Percentiles rank a stretch among this genome's conserved stretches.
phyloP scores from a whole-genome alignment of 164 flowering plant genomes.

The Buxus sempervirens region DNA sequence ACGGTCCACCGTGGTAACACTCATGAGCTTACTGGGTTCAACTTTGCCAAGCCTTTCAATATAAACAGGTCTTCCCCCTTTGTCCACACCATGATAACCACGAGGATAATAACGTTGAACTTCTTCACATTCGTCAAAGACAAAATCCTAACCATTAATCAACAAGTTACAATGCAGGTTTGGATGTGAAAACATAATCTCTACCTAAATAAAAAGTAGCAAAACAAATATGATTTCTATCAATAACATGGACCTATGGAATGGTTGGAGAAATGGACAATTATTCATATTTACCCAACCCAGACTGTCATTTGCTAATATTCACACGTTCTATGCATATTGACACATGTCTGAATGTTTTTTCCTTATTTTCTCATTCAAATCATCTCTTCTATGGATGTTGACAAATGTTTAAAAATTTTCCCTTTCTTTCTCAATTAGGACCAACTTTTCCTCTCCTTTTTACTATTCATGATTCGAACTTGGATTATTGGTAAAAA shows the following conservation, averaged over 20 bases:
- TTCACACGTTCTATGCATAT: too few species aligned
- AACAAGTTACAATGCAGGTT: background rate
- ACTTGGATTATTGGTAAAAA: too few species aligned
- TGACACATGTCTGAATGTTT: too few species aligned
- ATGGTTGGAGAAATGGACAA: background rate
- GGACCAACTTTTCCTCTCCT: too few species aligned
- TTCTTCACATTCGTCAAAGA: constrained; percentile 59
- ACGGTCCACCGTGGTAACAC: constrained; percentile 60
- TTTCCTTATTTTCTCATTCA: too few species aligned
- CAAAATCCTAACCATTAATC: constrained; percentile 43
- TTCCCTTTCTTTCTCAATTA: too few species aligned
- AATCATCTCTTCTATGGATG: too few species aligned
- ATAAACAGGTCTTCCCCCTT: constrained; percentile 65
- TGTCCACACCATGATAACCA: constrained; percentile 79
- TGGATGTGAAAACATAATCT: background rate
- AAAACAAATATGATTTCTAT: too few species aligned
- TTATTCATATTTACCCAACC: too few species aligned
- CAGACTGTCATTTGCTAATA: too few species aligned
- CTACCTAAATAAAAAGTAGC: background rate
- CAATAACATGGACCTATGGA: background rate
- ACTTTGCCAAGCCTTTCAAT: constrained; percentile 69
- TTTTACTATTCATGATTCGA: too few species aligned
- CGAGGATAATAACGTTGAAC: constrained; percentile 66
- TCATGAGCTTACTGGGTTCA: constrained; percentile 64
- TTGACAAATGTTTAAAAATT: too few species aligned